Evolutionary conservation across 139 green algal genomes (phyloP).

Genomic region (Chlorella vulgaris): DNA sequence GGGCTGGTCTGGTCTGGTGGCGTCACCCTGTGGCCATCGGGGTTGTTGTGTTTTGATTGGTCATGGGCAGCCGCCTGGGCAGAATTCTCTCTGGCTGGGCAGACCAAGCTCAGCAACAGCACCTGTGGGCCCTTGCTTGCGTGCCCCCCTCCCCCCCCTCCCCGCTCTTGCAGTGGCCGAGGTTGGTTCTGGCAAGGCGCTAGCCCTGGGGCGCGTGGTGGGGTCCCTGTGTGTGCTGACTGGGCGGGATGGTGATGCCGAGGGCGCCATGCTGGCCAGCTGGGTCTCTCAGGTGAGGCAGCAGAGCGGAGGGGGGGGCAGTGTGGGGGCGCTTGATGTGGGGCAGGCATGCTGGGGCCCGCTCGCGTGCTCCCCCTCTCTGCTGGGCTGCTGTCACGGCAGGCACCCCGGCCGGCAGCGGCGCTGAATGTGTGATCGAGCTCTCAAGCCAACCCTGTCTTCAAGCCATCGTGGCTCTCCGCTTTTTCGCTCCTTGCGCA

Average conservation of each 20-base stretch:
- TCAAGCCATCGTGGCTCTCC: too few species aligned
- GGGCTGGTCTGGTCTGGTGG: neutral
- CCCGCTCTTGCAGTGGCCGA: constrained; percentile 30
- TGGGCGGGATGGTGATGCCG: constrained; percentile 76
- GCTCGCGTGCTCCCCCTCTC: too few species aligned
- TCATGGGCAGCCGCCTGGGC: too few species aligned
- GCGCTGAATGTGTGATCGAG: too few species aligned
- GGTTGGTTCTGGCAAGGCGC: constrained; percentile 52
- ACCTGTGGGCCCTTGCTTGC: neutral
- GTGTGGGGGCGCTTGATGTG: neutral
- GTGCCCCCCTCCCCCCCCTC: neutral
- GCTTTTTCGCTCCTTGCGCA: constrained; percentile 7
- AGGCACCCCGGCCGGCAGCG: too few species aligned
- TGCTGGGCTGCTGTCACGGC: too few species aligned
- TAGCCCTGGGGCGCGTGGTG: constrained; percentile 90
- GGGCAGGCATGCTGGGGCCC: too few species aligned
- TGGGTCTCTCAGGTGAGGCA: constrained; percentile 89
- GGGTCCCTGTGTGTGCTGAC: constrained; percentile 92
- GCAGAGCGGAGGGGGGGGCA: neutral
- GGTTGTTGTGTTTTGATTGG: too few species aligned
- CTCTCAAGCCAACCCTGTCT: too few species aligned
- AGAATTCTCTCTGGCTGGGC: too few species aligned
- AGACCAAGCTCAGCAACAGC: too few species aligned
- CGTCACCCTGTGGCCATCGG: too few species aligned
- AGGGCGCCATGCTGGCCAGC: constrained; percentile 88